Conservation (phyloP, 164 flowering plant genomes). For the Echeveria elegans region DNA sequence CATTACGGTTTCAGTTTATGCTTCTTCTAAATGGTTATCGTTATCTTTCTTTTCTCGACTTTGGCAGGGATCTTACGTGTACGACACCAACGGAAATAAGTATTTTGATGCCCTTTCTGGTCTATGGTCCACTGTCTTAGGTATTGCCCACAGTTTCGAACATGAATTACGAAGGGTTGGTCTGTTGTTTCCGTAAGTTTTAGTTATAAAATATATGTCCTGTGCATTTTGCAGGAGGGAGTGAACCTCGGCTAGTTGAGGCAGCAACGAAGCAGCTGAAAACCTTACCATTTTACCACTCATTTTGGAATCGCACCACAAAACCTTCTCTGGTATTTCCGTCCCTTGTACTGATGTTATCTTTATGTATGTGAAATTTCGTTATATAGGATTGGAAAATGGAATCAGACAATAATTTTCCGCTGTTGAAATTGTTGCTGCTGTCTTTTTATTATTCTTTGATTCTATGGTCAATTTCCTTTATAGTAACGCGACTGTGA, state of each 20-base stretch:
- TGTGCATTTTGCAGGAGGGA: constrained; percentile 57
- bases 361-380: background rate
- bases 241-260: constrained; percentile 83
- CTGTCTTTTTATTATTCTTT: background rate
- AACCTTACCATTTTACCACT: constrained; percentile 89
- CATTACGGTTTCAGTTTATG: background rate
- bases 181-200: background rate
- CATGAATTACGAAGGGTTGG: background rate
- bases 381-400: no score
- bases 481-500: background rate
- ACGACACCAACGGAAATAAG: constrained; percentile 70
- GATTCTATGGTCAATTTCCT: background rate
- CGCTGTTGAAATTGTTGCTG: background rate
- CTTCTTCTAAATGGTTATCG: background rate
- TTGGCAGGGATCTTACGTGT: constrained; percentile 76
- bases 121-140: constrained; percentile 92
- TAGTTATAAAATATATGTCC: background rate
- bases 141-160: constrained; percentile 22
- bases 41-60: background rate
- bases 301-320: constrained; percentile 99
- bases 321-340: constrained; percentile 82
- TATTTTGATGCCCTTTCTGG: constrained; percentile 97
- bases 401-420: background rate
- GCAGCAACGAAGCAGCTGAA: constrained; percentile 73
- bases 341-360: background rate